A percentile compares a stretch with the other conserved stretches of the same genome.
phyloP scores from a whole-genome alignment of 441 rosid species.

The Adansonia grandidieri region DNA sequence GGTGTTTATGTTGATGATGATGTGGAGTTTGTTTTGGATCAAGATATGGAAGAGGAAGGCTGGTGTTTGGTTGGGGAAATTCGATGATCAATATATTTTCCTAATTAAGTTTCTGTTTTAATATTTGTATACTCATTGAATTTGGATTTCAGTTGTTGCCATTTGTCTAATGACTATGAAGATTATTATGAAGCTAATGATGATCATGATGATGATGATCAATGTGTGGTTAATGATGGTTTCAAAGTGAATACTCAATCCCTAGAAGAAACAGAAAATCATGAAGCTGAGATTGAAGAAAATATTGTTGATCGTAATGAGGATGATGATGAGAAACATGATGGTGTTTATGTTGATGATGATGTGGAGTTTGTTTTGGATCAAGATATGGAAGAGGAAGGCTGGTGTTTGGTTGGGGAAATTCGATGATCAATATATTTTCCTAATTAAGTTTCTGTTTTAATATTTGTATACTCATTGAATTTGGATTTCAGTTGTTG shows the following conservation, averaged over 20 bases:
- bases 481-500: not conserved
- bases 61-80: constrained; percentile 60
- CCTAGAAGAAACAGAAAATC: not conserved
- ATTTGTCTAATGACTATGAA: constrained; percentile 26
- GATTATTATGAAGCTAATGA: not conserved
- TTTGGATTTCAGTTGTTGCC: not conserved
- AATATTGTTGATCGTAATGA: constrained; percentile 18
- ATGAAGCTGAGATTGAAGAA: constrained; percentile 20
- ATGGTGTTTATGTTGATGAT: constrained; percentile 19
- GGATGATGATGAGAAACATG: constrained; percentile 22
- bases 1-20: constrained; percentile 27
- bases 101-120: not conserved
- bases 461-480: not conserved
- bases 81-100: constrained; percentile 18
- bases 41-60: constrained; percentile 54
- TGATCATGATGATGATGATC: constrained; percentile 14
- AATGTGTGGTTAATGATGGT: not conserved
- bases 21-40: constrained; percentile 14
- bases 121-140: not conserved
- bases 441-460: not conserved
- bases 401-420: constrained; percentile 60
- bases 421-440: constrained; percentile 25
- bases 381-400: constrained; percentile 53
- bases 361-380: constrained; percentile 26
- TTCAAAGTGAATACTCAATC: not conserved